A percentile compares a stretch with the other conserved stretches of the same genome.
Conservation (phyloP, 2,329 filamentous ascomycete species). For the Daldinia eschscholtzii region DNA sequence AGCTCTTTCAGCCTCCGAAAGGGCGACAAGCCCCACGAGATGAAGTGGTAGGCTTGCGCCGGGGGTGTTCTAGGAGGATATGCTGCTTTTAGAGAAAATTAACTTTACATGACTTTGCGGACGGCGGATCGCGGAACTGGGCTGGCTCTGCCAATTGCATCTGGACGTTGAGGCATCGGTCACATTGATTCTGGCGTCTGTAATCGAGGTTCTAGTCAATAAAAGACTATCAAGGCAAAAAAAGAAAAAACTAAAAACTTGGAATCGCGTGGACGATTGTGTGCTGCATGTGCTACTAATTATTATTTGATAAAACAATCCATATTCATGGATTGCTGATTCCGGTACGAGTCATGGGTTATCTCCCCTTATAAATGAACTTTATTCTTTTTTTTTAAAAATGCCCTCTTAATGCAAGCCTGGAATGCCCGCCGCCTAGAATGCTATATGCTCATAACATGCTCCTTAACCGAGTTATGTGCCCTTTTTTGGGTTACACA, state of each 20-base stretch:
- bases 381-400: constrained; percentile 8
- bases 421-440: neutral
- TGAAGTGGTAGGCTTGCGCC: constrained; percentile 85
- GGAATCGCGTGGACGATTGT: constrained; percentile 8
- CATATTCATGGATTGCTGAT: neutral
- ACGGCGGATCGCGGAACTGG: constrained; percentile 62
- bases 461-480: constrained; percentile 18
- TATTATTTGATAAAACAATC: neutral
- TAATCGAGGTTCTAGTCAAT: constrained; percentile 74
- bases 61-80: constrained; percentile 31
- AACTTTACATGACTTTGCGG: constrained; percentile 57
- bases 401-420: constrained; percentile 8
- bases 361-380: neutral
- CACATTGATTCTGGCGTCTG: constrained; percentile 73
- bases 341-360: neutral
- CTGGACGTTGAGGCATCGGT: constrained; percentile 75
- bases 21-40: constrained; percentile 99
- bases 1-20: constrained; percentile 98
- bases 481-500: constrained; percentile 51
- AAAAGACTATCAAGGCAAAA: constrained; percentile 61
- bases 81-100: constrained; percentile 50
- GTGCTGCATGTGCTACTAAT: constrained; percentile 9
- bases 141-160: constrained; percentile 74
- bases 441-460: constrained; percentile 23
- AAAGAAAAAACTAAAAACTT: neutral